A percentile compares a stretch with the other conserved stretches of the same genome.
Conservation (phyloP, 1,284 basidiomycete species). For the Coniophora puteana region DNA sequence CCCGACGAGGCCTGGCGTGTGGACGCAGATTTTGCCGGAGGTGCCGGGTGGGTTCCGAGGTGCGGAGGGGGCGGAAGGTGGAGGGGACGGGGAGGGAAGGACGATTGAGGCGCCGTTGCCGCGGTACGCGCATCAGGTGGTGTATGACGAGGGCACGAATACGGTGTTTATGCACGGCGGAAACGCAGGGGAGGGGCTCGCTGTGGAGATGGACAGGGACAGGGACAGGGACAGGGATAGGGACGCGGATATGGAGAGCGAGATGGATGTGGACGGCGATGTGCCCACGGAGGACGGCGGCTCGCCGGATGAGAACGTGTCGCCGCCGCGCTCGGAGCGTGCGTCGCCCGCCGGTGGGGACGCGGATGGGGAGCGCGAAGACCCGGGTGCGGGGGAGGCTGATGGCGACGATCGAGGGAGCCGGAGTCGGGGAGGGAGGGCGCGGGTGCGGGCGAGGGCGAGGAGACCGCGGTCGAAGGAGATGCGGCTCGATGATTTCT, state of each 20-base stretch:
- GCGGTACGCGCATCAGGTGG: slow-evolving; percentile 73
- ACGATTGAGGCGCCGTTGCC: slow-evolving; percentile 41
- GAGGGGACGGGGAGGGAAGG: slow-evolving; percentile 8
- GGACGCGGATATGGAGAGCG: slow-evolving; percentile 2
- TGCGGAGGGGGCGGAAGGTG: background rate
- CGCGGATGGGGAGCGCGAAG: slow-evolving; percentile 33
- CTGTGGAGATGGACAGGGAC: background rate
- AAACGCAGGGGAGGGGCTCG: slow-evolving; percentile 44
- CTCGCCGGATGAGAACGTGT: no score
- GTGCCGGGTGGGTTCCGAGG: slow-evolving; percentile 10
- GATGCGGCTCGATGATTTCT: slow-evolving; percentile 67
- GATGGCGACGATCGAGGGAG: no score
- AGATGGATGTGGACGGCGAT: background rate
- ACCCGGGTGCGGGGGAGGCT: slow-evolving; percentile 11
- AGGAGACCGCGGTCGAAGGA: slow-evolving; percentile 27
- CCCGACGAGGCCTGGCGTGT: slow-evolving; percentile 50
- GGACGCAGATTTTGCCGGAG: slow-evolving; percentile 52
- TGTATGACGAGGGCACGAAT: slow-evolving; percentile 57
- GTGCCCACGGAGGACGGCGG: slow-evolving; percentile 9
- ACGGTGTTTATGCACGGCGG: slow-evolving; percentile 70
- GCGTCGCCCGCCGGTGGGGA: slow-evolving; percentile 18
- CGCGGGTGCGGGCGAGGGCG: slow-evolving; percentile 16
- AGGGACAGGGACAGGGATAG: background rate
- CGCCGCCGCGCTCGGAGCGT: no score
- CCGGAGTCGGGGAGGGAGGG: slow-evolving; percentile 11